Percentiles rank a stretch among this genome's conserved stretches.
phyloP scores from a whole-genome alignment of 2,329 filamentous ascomycete genomes.

The Cercospora berteroae region DNA sequence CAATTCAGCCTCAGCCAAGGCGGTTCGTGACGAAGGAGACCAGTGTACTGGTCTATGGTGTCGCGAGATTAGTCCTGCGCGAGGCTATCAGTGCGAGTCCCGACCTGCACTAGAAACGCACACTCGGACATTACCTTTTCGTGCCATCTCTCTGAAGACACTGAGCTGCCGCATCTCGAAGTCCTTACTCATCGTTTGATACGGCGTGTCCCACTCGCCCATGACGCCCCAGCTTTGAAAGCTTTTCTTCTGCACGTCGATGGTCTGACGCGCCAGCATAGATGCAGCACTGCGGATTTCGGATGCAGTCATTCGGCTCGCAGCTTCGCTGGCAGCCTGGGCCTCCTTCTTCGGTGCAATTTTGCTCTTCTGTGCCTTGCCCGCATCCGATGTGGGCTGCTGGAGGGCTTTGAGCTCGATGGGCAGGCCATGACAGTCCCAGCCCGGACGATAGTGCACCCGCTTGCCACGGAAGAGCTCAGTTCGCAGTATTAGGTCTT shows the following conservation, averaged over 20 bases:
- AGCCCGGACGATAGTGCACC: constrained; percentile 83
- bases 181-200: constrained; percentile 73
- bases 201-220: constrained; percentile 74
- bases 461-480: constrained; percentile 74
- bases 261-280: constrained; percentile 64
- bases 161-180: constrained; percentile 74
- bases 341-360: constrained; percentile 33
- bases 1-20: constrained; percentile 78
- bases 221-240: constrained; percentile 75
- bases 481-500: constrained; percentile 84
- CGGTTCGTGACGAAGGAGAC: constrained; percentile 75
- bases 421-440: constrained; percentile 96
- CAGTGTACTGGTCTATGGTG: constrained; percentile 82
- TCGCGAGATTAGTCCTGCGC: constrained; percentile 66
- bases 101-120: not conserved
- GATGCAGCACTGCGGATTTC: constrained; percentile 65
- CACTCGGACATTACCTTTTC: constrained; percentile 44
- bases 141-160: constrained; percentile 73
- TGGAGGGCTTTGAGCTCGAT: constrained; percentile 95
- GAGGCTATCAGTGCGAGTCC: constrained; percentile 4
- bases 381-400: constrained; percentile 39
- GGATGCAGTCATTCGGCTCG: constrained; percentile 43
- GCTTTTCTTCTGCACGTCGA: constrained; percentile 69
- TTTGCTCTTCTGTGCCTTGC: constrained; percentile 33
- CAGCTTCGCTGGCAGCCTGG: constrained; percentile 33